Percentiles rank a stretch among this genome's conserved stretches.
Evolutionary conservation across 768 basidiomycete genomes (phyloP).

Genomic region (Nidula microcarpa): DNA sequence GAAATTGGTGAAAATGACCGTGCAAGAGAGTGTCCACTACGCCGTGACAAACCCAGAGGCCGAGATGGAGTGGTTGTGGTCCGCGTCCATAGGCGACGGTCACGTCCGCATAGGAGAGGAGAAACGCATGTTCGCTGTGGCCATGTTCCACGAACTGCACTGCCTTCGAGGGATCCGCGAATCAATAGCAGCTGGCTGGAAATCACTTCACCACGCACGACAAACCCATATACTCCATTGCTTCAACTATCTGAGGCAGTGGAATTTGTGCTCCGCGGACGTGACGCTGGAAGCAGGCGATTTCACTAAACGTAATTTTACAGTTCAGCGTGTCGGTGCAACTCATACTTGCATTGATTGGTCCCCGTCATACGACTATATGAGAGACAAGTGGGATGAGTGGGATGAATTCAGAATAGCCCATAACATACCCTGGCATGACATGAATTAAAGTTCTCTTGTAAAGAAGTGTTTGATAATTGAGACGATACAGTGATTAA

Average conservation of each 20-base stretch:
- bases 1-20: slow-evolving; percentile 19
- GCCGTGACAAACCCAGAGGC: slow-evolving; percentile 19
- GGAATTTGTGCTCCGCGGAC: slow-evolving; percentile 42
- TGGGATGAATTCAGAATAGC: slow-evolving; percentile 22
- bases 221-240: slow-evolving; percentile 37
- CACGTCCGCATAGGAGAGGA: slow-evolving; percentile 18
- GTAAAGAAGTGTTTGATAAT: no score
- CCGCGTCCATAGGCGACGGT: slow-evolving; percentile 19
- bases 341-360: slow-evolving; percentile 41
- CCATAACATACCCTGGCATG: slow-evolving; percentile 19
- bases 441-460: slow-evolving; percentile 9
- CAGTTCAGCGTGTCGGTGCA: slow-evolving; percentile 26
- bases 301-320: slow-evolving; percentile 30
- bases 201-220: slow-evolving; percentile 10
- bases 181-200: slow-evolving; percentile 20
- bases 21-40: slow-evolving; percentile 25
- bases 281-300: slow-evolving; percentile 44
- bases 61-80: slow-evolving; percentile 24
- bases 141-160: slow-evolving; percentile 35
- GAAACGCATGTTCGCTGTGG: slow-evolving; percentile 21
- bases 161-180: slow-evolving; percentile 27
- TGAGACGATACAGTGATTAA: no score
- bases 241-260: slow-evolving; percentile 44
- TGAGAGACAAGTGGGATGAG: slow-evolving; percentile 30
- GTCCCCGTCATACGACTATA: slow-evolving; percentile 26